Conservation (phyloP, 805 yeast genomes). For the Saccharomycopsis olivae region DNA sequence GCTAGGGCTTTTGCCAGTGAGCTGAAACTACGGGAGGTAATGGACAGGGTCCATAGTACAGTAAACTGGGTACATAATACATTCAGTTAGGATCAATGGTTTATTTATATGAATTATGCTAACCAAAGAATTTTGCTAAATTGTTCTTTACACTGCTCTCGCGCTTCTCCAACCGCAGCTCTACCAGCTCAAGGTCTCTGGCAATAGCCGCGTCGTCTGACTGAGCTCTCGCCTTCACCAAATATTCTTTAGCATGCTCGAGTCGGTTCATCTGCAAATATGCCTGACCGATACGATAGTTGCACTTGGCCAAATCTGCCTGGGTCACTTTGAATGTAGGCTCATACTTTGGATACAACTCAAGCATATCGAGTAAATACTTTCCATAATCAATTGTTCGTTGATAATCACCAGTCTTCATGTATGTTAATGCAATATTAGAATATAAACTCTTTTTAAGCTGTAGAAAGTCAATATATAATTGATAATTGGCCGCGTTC, state of each 20-base stretch:
- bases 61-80: too few species aligned
- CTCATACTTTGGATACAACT: constrained; percentile 17
- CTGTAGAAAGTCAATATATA: constrained; percentile 37
- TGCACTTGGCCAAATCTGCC: constrained; percentile 46
- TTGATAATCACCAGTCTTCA: constrained; percentile 39
- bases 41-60: too few species aligned
- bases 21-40: too few species aligned
- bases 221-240: constrained; percentile 27
- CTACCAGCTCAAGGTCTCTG: constrained; percentile 33
- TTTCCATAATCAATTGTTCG: constrained; percentile 43
- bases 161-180: constrained; percentile 29
- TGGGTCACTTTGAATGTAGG: constrained; percentile 26
- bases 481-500: constrained; percentile 33
- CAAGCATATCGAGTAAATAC: constrained; percentile 38
- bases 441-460: constrained; percentile 31
- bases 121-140: constrained; percentile 50
- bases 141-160: constrained; percentile 43
- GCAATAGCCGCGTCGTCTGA: constrained; percentile 42
- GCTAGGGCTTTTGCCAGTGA: too few species aligned
- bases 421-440: constrained; percentile 47
- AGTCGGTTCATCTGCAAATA: constrained; percentile 33
- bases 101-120: too few species aligned
- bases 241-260: constrained; percentile 38
- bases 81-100: too few species aligned
- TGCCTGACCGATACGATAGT: constrained; percentile 44